These are phyloP conservation scores for Fraxinus sp. DNA, from an alignment of 305 asterid genomes.

Conservation along the genomic window DNA sequence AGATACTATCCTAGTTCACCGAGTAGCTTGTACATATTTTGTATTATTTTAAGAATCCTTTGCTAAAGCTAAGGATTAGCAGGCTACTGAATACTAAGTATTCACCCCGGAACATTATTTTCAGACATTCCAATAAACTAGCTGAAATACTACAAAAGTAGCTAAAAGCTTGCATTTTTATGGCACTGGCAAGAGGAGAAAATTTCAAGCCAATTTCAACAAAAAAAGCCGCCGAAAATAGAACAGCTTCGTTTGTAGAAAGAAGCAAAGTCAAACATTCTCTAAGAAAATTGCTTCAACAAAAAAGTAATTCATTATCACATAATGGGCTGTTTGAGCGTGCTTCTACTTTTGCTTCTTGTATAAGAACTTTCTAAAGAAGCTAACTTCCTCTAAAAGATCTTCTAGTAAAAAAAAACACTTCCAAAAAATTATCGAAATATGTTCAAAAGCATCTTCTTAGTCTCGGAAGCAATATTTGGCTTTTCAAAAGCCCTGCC, in stretches of 20 bases:
- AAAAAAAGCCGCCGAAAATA: neutral
- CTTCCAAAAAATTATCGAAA: neutral
- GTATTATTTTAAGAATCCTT: neutral
- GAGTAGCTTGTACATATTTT: neutral
- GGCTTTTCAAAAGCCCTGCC: neutral
- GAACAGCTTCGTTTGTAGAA: neutral
- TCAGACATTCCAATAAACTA: neutral
- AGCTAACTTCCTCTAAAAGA: neutral
- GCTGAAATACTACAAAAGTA: neutral
- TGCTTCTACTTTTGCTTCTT: neutral
- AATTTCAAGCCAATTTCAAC: neutral
- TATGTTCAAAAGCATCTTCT: neutral
- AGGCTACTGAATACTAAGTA: neutral
- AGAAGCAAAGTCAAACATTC: neutral
- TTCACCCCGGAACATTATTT: neutral
- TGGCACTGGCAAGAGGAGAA: neutral
- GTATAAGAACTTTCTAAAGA: neutral
- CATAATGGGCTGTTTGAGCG: neutral
- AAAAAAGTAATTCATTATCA: neutral
- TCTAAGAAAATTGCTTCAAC: neutral
- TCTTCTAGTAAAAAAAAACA: neutral
- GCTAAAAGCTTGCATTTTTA: neutral
- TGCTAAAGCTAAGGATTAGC: neutral
- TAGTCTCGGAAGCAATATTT: neutral
- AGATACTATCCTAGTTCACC: neutral